phyloP scores from a whole-genome alignment of 805 yeast species.

The Myxozyma monticola region DNA sequence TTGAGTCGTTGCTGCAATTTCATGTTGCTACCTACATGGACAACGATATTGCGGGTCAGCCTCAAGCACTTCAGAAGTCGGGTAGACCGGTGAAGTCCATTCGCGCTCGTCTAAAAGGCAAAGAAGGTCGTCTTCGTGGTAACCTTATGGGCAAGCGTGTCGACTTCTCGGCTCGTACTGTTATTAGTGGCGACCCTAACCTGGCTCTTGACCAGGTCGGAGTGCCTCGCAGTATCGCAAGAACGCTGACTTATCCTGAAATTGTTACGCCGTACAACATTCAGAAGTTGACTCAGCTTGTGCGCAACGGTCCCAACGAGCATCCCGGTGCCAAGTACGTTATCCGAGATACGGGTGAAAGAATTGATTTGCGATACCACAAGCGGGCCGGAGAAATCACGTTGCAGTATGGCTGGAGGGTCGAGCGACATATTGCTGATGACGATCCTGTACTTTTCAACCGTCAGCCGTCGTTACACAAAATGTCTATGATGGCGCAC shows the following conservation, averaged over 20 bases:
- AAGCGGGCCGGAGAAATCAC: slow-evolving; percentile 98
- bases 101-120: slow-evolving; percentile 99
- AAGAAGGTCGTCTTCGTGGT: slow-evolving; percentile 98
- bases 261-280: slow-evolving; percentile 97
- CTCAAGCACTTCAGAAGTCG: slow-evolving; percentile 96
- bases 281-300: slow-evolving; percentile 86
- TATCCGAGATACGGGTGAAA: slow-evolving; percentile 97
- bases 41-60: slow-evolving; percentile 99
- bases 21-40: slow-evolving; percentile 99
- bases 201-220: slow-evolving; percentile 98
- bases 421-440: slow-evolving; percentile 97
- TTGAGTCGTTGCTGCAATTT: slow-evolving; percentile 90
- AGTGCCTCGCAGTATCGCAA: slow-evolving; percentile 95
- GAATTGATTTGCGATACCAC: slow-evolving; percentile 95
- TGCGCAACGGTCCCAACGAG: slow-evolving; percentile 97
- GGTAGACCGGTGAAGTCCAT: slow-evolving; percentile 98
- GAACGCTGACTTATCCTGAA: slow-evolving; percentile 94
- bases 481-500: slow-evolving; percentile 99
- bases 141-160: slow-evolving; percentile 99
- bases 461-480: slow-evolving; percentile 98
- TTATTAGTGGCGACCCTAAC: slow-evolving; percentile 98
- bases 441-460: slow-evolving; percentile 96
- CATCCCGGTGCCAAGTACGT: slow-evolving; percentile 99
- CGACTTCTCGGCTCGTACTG: slow-evolving; percentile 98
- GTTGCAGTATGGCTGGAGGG: slow-evolving; percentile 98